phyloP scores from a whole-genome alignment of 768 basidiomycete genomes.

The Boletus tylopilopsis region DNA sequence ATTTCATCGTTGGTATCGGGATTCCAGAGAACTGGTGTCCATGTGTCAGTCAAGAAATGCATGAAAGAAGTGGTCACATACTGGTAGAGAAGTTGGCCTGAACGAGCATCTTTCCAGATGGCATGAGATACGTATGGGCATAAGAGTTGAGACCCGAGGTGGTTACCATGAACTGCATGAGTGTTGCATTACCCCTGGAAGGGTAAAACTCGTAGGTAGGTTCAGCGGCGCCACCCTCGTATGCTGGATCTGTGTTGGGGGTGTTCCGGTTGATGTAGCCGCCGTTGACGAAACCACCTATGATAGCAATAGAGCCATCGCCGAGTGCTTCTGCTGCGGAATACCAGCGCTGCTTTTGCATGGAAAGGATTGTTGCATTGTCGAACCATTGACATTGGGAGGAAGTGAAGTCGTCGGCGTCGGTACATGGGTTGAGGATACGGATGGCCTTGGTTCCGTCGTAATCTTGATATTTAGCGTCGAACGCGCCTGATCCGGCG shows the following conservation, averaged over 20 bases:
- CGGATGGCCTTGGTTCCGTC: constrained; percentile 81
- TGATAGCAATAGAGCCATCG: constrained; percentile 75
- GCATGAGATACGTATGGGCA: constrained; percentile 68
- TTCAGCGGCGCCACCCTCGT: constrained; percentile 69
- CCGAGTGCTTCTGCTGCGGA: constrained; percentile 69
- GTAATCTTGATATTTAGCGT: constrained; percentile 70
- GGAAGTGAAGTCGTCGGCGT: constrained; percentile 43
- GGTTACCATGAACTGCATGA: constrained; percentile 63
- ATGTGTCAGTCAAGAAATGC: not conserved
- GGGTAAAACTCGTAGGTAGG: constrained; percentile 86
- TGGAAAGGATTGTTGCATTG: constrained; percentile 53
- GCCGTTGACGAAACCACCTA: constrained; percentile 77
- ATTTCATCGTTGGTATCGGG: constrained; percentile 55
- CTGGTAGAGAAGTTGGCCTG: constrained; percentile 63
- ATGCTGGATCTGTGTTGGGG: constrained; percentile 61
- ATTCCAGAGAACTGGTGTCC: constrained; percentile 45
- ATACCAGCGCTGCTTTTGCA: constrained; percentile 76
- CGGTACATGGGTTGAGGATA: constrained; percentile 71
- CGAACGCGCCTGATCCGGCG: constrained; percentile 49
- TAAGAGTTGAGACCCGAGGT: constrained; percentile 80
- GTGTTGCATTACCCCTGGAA: constrained; percentile 44
- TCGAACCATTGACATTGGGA: constrained; percentile 71
- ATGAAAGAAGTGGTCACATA: constrained; percentile 3
- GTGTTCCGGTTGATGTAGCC: constrained; percentile 78
- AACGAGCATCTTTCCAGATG: constrained; percentile 74